Conservation (phyloP, 805 yeast species). For the Torulaspora delbrueckii region DNA sequence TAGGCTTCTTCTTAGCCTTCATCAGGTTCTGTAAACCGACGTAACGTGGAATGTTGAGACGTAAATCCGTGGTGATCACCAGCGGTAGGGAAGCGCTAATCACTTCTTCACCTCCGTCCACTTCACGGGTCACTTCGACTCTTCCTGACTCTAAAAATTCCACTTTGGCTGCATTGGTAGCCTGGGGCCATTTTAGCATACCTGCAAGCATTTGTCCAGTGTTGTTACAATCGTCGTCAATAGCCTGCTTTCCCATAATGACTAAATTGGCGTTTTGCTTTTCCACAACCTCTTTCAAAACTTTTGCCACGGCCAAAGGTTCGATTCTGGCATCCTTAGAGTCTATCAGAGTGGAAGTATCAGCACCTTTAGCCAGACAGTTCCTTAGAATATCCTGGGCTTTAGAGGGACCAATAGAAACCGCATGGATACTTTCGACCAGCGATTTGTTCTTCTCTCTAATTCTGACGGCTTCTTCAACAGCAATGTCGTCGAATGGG, state of each 20-base stretch:
- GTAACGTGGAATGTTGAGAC: constrained; percentile 92
- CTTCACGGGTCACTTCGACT: constrained; percentile 78
- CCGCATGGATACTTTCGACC: constrained; percentile 84
- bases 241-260: constrained; percentile 92
- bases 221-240: constrained; percentile 91
- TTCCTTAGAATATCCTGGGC: constrained; percentile 84
- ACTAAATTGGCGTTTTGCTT: constrained; percentile 70
- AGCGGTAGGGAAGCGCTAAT: constrained; percentile 74
- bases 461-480: constrained; percentile 87
- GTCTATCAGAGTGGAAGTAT: constrained; percentile 75
- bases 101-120: constrained; percentile 92
- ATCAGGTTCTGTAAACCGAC: constrained; percentile 94
- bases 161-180: constrained; percentile 89
- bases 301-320: constrained; percentile 85
- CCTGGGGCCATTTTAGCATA: constrained; percentile 91
- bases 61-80: constrained; percentile 85
- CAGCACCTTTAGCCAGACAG: constrained; percentile 94
- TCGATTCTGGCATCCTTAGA: constrained; percentile 70
- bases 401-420: constrained; percentile 81
- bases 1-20: constrained; percentile 97
- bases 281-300: constrained; percentile 68
- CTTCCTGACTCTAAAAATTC: constrained; percentile 49
- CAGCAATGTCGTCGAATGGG: constrained; percentile 97
- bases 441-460: constrained; percentile 57
- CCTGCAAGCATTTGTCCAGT: constrained; percentile 98